Base-by-base conservation (phyloP, 2,329 filamentous ascomycete genomes). In the Ophiostoma novo-ulmi region DNA sequence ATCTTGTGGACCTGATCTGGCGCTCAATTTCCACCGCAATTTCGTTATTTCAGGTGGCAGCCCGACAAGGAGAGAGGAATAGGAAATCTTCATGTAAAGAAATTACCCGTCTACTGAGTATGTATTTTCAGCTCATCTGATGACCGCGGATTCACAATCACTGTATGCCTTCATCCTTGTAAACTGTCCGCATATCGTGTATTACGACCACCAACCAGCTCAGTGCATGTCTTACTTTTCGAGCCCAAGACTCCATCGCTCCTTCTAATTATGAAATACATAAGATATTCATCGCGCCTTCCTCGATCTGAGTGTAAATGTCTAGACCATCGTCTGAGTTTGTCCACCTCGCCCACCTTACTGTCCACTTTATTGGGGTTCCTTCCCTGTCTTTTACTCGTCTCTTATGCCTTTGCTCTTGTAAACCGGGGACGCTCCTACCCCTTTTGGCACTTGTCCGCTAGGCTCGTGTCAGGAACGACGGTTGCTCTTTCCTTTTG, bases 21-120 rank as follows among this genome's bases (percentile, higher is more conserved):
- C 22, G 58, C 58, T 35, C 58, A 63, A 63, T 63, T 63, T 63
- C 58, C 58, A 63, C 58, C 58, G 58, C 26, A 63, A 63, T 63
- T 26, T 63, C 26, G 14, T 63, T 63, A 26, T n/a, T 63, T 20
- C 26, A 31, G 26, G 58, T 26, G 31, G 31, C 31, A 31, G 31
- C 31, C 31, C 31, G 31, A 31, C 31, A 31, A 31, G 2, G 3
- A 63, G 44, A 48, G 44, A 6, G 31, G 31, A 4, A 31, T 31
- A 31, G 36, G 11, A 31, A 61, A 35, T 13, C 44, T 48, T 17
- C 20, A 11, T 48, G 44, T 48, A 6, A 10, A 63, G 58, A 63
- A 17, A 63, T 58, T 58, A n/a, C 52, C n/a, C 26, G 52, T 58
- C 22, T 26, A 31, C 31, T 31, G 31, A 31, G 31, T 31, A 26